Base-by-base conservation (phyloP, 1,284 basidiomycete genomes). In the Rhodofomes roseus region DNA sequence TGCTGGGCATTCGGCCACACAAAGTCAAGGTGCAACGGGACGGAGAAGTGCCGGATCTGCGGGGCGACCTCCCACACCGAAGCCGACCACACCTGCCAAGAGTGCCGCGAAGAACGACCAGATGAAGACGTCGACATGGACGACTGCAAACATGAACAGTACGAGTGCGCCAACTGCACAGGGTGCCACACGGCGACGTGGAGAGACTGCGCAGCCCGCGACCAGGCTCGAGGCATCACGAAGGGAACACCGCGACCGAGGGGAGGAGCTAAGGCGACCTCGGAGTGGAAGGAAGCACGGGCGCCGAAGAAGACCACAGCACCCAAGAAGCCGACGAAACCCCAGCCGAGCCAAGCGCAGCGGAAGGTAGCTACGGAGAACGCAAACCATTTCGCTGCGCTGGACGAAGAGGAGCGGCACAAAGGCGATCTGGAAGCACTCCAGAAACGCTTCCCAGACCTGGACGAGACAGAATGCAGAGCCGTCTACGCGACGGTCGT, bases 1-100 rank as follows among this genome's bases (percentile, higher is more conserved):
- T 57, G 56, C 56, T 57, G 46, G 56, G n/a, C 5, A 3, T 51
- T 50, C 22, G 46, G 27, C 9, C 56, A 57, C 48, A 27, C 56
- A 16, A 22, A 23, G 4, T 29, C 25, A 7, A 16, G 25, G n/a
- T 18, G 20, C 41, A 7, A 7, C 41, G 7, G 7, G 6, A 18
- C 5, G 8, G 41, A 6, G n/a, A 48, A 18, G 25, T 48, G 44
- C 44, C 25, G 44, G 6, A 23, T 48, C 7, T 48, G 44, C 22
- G 25, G 44, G 6, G 23, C 22, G 6, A 27, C 22, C 7, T 8
- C n/a, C 11, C 44, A 56, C 22, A 23, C 8, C 11, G 55, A 56
- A 36, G 55, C 7, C 18, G 29, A 25, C n/a, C 55, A 56, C 55
- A 22, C 7, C 4, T 56, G 55, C 44, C n/a, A 14, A 25, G 34